Evolutionary conservation across 1,139 yeast species (phyloP), one percentile per base, ranked within the genome.

Genomic region (Spathaspora jeffriesii): DNA sequence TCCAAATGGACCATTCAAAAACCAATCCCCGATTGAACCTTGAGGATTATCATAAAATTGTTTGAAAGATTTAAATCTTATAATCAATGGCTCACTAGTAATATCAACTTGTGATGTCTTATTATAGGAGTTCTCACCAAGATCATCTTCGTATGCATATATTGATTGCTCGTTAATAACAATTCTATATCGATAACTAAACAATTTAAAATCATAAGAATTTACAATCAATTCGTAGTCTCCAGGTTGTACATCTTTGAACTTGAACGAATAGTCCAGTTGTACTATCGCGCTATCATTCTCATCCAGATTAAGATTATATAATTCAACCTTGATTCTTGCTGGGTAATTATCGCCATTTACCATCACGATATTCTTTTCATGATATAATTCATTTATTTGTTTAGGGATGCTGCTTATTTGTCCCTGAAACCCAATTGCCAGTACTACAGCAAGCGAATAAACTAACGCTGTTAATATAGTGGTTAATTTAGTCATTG

Each of bases 1-100:
- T 13, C 79, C 80, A 42, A 75, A 62, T 4, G 80, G 80, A 60
- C 78, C 69, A 46, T 63, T 63, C 64, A 67, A 51, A 4, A 74
- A 44, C 67, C 74, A 64, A 42, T 67, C 71, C 10, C 47, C 44
- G 15, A 73, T 43, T 5, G 72, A 62, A n/a, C 71, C 67, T 49
- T 57, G 66, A 8, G 70, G 57, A n/a, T 50, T 51, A 51, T 70
- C 75, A 52, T 73, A 75, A 55, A 67, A 74, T 47, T 65, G 62
- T 48, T 68, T 69, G 32, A 53, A 45, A 18, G 55, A 63, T 10
- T 47, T 47, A 31, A 64, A 60, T 9, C 56, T 46, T 7, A 74
- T 53, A 2, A 43, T 36, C 32, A 75, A 57, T 9, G 73, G 68
- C 2, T 41, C 20, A 5, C 51, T 34, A 1, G 63, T 53, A 8